Conservation (phyloP, 495 filamentous ascomycete genomes). For the Neurospora sp. region DNA sequence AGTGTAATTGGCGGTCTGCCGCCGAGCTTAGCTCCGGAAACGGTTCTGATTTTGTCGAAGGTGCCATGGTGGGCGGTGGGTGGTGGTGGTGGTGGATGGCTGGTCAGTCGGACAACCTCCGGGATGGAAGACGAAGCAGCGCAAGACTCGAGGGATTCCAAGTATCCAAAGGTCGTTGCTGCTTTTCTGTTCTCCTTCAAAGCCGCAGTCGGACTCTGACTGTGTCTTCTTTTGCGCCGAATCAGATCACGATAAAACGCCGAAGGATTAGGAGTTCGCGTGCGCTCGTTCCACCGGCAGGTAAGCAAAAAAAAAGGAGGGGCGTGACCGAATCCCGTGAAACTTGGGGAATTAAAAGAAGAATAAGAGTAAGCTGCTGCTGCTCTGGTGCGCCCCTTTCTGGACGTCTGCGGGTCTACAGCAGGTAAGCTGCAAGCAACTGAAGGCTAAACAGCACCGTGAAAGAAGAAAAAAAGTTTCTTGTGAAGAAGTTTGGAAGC, state of each 20-base stretch:
- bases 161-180: neutral
- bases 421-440: neutral
- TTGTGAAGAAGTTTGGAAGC: neutral
- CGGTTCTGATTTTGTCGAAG: conserved; percentile 23
- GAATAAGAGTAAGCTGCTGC: neutral
- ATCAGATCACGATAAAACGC: neutral
- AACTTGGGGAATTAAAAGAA: neutral
- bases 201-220: neutral
- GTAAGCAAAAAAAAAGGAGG: neutral
- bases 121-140: neutral
- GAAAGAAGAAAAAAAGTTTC: neutral
- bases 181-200: neutral
- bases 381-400: neutral
- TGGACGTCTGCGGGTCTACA: neutral
- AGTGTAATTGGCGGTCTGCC: conserved; percentile 28
- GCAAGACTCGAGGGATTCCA: neutral
- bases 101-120: neutral
- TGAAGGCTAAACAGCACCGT: neutral
- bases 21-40: conserved; percentile 37
- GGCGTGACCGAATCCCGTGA: neutral
- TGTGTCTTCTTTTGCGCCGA: neutral
- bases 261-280: neutral
- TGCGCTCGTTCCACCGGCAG: neutral
- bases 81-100: neutral
- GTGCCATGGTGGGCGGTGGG: neutral